Evolutionary conservation across 1,284 basidiomycete species (phyloP).

Genomic region (Apiotrichum gracile): DNA sequence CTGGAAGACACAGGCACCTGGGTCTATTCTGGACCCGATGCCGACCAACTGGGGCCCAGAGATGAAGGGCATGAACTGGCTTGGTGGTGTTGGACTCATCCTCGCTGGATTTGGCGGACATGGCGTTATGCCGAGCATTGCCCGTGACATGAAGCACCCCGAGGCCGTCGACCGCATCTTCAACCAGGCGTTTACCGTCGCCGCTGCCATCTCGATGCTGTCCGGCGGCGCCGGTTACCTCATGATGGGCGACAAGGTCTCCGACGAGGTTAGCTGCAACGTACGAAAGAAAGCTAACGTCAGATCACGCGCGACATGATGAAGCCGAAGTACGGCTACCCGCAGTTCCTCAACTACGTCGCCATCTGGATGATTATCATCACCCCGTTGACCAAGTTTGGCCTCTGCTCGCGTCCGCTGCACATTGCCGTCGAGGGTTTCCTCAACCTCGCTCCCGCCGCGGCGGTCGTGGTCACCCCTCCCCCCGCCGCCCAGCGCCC

Average conservation of each 20-base stretch:
- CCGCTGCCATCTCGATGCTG: slow-evolving; percentile 69
- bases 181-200: slow-evolving; percentile 43
- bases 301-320: slow-evolving; percentile 79
- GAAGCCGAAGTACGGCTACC: slow-evolving; percentile 65
- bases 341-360: slow-evolving; percentile 63
- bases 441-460: slow-evolving; percentile 55
- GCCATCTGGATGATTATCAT: slow-evolving; percentile 87
- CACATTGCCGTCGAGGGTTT: slow-evolving; percentile 72
- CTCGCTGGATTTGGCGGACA: slow-evolving; percentile 98
- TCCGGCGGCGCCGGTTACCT: slow-evolving; percentile 82
- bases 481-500: background rate
- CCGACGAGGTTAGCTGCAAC: slow-evolving; percentile 55
- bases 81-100: slow-evolving; percentile 67
- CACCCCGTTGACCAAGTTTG: slow-evolving; percentile 83
- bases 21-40: slow-evolving; percentile 71
- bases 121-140: slow-evolving; percentile 83
- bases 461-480: slow-evolving; percentile 14
- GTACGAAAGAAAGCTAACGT: background rate
- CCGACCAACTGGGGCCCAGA: slow-evolving; percentile 62
- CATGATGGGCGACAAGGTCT: slow-evolving; percentile 80
- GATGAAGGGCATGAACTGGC: slow-evolving; percentile 50
- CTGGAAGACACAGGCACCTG: slow-evolving; percentile 69
- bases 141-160: slow-evolving; percentile 83
- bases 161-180: slow-evolving; percentile 63
- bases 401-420: slow-evolving; percentile 76